Evolutionary conservation across 2,329 filamentous ascomycete genomes (phyloP), one percentile per base, ranked within the genome.

Genomic region (Exophiala spinifera): DNA sequence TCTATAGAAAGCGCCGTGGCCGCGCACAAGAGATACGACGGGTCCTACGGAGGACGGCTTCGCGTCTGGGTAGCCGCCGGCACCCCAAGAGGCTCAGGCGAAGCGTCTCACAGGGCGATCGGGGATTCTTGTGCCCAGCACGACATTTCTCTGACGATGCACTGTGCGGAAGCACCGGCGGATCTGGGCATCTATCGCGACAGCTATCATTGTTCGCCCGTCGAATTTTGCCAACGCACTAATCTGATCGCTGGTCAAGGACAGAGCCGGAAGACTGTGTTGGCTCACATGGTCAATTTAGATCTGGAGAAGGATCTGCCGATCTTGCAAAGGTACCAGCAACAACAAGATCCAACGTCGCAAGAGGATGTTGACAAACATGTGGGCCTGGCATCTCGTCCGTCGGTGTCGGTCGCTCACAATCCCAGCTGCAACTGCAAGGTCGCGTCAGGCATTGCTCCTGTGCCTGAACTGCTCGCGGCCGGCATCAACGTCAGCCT

Each of bases 221-320:
- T 64, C 69, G 8, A 67, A 66, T 51, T 77, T 76, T 60, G 64
- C 61, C 10, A 67, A 67, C 1, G 68, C 69, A 14, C 62, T 76
- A n/a, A 67, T 71, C 4, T 71, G 71, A 11, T 67, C 67, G 1
- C 23, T 25, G 23, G 23, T 40, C 2, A 43, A 46, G 23, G 34
- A 33, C 3, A 42, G 39, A 25, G 23, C 23, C 23, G 23, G 40
- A 67, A 69, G 14, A 79, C 74, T 0, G 76, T 80, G 0, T 69
- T 80, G 1, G 77, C 74, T 1, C 77, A 80, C 61, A 79, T 79
- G 76, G 75, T 77, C 1, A 75, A 80, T 60, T 66, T 79, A 3
- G 74, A 79, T 57, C 49, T 60, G 7, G 70, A 69, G 39, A 66
- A 62, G 1, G 76, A 78, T 55, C 66, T 77, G 37, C 61, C 68